Base-by-base conservation (phyloP, 2,329 filamentous ascomycete species). In the Stemphylium lycopersici region DNA sequence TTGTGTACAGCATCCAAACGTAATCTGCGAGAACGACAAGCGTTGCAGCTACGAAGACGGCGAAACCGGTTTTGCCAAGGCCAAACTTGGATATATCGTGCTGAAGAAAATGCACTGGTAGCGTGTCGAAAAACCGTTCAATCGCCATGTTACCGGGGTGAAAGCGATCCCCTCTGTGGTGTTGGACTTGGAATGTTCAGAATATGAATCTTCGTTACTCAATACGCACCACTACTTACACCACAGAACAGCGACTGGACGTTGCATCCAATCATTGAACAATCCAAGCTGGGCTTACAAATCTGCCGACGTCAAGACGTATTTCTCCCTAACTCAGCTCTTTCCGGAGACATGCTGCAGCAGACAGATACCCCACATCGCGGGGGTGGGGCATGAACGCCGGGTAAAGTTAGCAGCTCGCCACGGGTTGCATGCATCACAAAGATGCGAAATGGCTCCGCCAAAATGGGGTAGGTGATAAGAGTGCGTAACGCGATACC, bases 1-100 rank as follows among this genome's bases (percentile, higher is more conserved):
- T 71, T 66, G 82, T 68, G 55, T 78, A 79, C 45, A 83, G 67
- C 80, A 83, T 83, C 60, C 77, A 76, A 5, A 62, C 71, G 66
- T 83, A 83, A 59, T 83, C 81, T 16, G 53, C 63, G n/a, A 71
- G 59, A 6, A 73, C 51, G 2, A 63, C 63, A 26, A 75, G 20
- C 8, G 52, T 50, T 11, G 57, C 63, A 6, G 68, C 63, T 24
- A 56, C 56, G 6, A 71, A 42, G 13, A 72, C 50, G 3, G 63
- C 63, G 7, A 70, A 45, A 2, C 57, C 56, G 8, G 72, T 39
- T 39, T 63, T 69, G 4, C 41, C 52, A n/a, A 56, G 56, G 24
- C 69, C 67, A 40, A 67, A 70, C 37, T 66, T 71, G 12, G 68
- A 69, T 32, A 72, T 66, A n/a, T 56, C 62, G 66, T 72, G 61